These are phyloP conservation scores for Torulaspora globosa DNA, from an alignment of 1,139 yeast genomes.

Conservation along the genomic window DNA sequence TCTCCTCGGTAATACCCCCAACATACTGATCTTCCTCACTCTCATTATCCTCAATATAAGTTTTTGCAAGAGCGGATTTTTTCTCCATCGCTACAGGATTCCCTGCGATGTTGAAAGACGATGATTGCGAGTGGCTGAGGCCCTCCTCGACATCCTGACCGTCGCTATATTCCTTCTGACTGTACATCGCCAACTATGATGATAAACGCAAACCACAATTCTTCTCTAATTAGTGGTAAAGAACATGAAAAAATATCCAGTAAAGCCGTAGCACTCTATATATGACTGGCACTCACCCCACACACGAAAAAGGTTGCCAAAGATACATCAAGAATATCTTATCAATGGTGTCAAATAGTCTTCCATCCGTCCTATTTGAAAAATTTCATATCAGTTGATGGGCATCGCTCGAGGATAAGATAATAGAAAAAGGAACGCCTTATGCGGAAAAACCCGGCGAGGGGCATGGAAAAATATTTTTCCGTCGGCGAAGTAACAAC, in stretches of 20 bases:
- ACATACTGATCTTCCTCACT: conserved; percentile 9
- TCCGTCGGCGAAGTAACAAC: not conserved
- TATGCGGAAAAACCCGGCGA: not conserved
- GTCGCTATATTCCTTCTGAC: conserved; percentile 6
- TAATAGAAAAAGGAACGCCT: not conserved
- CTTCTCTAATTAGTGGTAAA: not conserved
- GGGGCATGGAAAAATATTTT: not conserved
- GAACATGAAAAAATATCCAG: no score
- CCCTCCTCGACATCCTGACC: conserved; percentile 8
- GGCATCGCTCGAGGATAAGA: conserved; percentile 1
- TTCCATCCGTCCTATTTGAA: not conserved
- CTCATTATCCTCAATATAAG: conserved; percentile 11
- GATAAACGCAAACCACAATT: not conserved
- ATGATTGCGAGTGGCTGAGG: conserved; percentile 10
- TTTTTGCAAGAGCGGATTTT: conserved; percentile 7
- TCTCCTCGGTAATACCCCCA: conserved; percentile 11
- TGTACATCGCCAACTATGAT: conserved; percentile 1
- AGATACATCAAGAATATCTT: not conserved
- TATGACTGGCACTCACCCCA: no score
- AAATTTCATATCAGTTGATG: conserved; percentile 2
- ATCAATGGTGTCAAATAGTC: not conserved
- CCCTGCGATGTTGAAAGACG: conserved; percentile 3
- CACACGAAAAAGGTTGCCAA: not conserved
- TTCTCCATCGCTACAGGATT: conserved; percentile 8
- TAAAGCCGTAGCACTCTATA: no score